Conservation (phyloP, 176 grass and related monocot species). For the Thalia dealbata region DNA sequence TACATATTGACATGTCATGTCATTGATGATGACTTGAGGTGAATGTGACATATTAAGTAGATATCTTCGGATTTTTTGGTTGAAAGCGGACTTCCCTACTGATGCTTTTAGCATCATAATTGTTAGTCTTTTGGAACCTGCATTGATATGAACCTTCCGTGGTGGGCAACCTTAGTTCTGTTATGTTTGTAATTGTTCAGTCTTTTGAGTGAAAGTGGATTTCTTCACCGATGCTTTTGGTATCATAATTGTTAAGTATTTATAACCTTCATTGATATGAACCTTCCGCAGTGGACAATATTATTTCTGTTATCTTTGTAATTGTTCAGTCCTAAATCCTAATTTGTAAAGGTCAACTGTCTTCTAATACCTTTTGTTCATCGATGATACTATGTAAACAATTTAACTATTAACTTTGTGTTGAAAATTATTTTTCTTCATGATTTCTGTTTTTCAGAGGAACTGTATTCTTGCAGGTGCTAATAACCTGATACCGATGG, state of each 20-base stretch:
- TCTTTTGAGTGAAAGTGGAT: background rate
- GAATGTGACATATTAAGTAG: background rate
- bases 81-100: background rate
- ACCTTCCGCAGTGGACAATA: background rate
- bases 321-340: background rate
- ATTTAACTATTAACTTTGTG: background rate
- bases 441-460: background rate
- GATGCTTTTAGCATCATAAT: background rate
- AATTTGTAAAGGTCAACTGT: background rate
- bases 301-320: background rate
- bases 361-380: background rate
- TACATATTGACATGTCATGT: background rate
- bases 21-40: background rate
- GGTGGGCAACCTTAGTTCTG: background rate
- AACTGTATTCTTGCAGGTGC: conserved; percentile 44
- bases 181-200: background rate
- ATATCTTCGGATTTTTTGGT: background rate
- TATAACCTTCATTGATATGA: background rate
- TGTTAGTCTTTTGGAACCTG: background rate
- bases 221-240: background rate
- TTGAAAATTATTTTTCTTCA: background rate
- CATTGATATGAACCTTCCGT: background rate
- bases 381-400: background rate
- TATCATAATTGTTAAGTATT: background rate
- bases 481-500: conserved; percentile 87